These are phyloP conservation scores for Berberis vulgaris DNA, from an alignment of 164 flowering plant genomes.

Conservation along the genomic window DNA sequence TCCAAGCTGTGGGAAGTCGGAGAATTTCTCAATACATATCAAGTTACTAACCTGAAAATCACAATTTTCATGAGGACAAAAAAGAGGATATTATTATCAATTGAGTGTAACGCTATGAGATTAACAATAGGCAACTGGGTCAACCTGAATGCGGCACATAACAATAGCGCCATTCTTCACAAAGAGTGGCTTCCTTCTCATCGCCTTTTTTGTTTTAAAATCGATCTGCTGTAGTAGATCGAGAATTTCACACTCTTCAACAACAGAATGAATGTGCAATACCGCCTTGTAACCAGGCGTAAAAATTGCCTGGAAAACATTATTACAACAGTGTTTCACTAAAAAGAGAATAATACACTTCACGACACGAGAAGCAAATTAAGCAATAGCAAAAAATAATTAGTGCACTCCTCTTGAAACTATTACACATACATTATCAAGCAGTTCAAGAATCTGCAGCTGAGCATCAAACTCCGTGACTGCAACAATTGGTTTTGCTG, in stretches of 20 bases:
- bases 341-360: neutral
- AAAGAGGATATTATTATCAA: neutral
- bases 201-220: conserved; percentile 81
- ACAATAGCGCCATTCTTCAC: conserved; percentile 90
- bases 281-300: conserved; percentile 99
- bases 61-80: neutral
- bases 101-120: neutral
- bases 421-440: conserved; percentile 60
- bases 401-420: neutral
- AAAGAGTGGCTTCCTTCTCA: conserved; percentile 83
- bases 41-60: conserved; percentile 57
- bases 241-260: conserved; percentile 96
- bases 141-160: conserved; percentile 84
- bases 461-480: conserved; percentile 81
- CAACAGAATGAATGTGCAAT: conserved; percentile 85
- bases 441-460: conserved; percentile 83
- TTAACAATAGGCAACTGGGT: neutral
- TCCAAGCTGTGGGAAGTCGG: conserved; percentile 92
- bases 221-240: conserved; percentile 82
- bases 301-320: conserved; percentile 68
- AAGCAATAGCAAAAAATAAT: neutral
- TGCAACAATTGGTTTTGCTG: conserved; percentile 70
- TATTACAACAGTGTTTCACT: neutral
- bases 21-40: conserved; percentile 82
- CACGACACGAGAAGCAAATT: neutral